phyloP scores from a whole-genome alignment of 495 filamentous ascomycete genomes.

The Daldinia vernicosa region DNA sequence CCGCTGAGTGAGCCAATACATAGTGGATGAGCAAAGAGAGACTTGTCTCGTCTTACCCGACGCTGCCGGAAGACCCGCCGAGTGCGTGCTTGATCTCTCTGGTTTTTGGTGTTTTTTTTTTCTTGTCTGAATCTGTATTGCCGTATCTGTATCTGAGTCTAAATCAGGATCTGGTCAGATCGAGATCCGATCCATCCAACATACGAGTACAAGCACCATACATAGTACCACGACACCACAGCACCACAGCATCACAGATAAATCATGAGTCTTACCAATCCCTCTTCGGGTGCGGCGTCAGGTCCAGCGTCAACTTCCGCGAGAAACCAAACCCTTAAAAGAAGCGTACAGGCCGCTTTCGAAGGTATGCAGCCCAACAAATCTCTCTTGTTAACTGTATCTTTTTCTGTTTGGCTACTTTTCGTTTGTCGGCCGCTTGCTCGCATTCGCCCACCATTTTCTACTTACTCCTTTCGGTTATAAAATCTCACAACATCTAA shows the following conservation, averaged over 20 bases:
- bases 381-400: constrained; percentile 6
- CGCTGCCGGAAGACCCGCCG: constrained; percentile 25
- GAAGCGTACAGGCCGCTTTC: constrained; percentile 77
- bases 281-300: constrained; percentile 51
- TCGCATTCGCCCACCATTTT: background rate
- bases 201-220: constrained; percentile 18
- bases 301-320: constrained; percentile 54
- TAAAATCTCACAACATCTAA: constrained; percentile 12
- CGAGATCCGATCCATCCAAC: constrained; percentile 13
- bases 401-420: constrained; percentile 18
- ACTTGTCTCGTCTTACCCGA: constrained; percentile 43
- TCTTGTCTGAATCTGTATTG: constrained; percentile 2
- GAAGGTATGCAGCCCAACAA: constrained; percentile 67
- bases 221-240: background rate
- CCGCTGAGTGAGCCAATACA: constrained; percentile 4
- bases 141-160: constrained; percentile 14
- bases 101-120: background rate
- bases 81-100: constrained; percentile 28
- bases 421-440: background rate
- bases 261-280: constrained; percentile 57
- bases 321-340: constrained; percentile 69
- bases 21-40: constrained; percentile 12
- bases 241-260: background rate
- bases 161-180: constrained; percentile 22
- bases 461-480: constrained; percentile 28